Evolutionary conservation across 345 rosid genomes (phyloP).

Genomic region (Acer yangbiense): DNA sequence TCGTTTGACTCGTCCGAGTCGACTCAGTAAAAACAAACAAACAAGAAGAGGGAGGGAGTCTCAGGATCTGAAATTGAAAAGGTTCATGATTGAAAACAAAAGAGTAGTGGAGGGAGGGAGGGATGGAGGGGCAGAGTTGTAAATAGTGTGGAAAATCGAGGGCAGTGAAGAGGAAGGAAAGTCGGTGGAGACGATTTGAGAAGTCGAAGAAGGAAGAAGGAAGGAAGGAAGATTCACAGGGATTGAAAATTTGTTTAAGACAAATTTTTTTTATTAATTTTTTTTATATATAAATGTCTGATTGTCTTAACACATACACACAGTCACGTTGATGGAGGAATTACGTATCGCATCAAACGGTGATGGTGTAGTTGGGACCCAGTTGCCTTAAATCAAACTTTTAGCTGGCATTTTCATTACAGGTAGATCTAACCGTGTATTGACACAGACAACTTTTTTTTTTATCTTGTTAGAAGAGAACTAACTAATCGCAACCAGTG

Average conservation of each 20-base stretch:
- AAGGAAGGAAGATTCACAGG: not conserved
- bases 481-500: too few relatives aligned
- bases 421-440: too few relatives aligned
- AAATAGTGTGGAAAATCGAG: not conserved
- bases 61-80: not conserved
- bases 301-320: not conserved
- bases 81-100: not conserved
- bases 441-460: too few relatives aligned
- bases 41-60: not conserved
- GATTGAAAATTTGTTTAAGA: not conserved
- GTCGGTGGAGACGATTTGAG: constrained; percentile 15
- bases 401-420: not conserved
- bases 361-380: too few relatives aligned
- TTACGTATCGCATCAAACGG: not conserved
- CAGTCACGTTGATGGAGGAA: not conserved
- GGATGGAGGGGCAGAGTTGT: constrained; percentile 7
- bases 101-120: too few relatives aligned
- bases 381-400: not conserved
- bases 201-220: not conserved
- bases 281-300: too few relatives aligned
- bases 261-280: not conserved
- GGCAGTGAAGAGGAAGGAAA: not conserved
- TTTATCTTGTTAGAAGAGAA: too few relatives aligned
- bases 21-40: not conserved
- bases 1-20: constrained; percentile 11